These are phyloP conservation scores for Metarhizium sp. DNA, from an alignment of 2,329 filamentous ascomycete species.

Conservation along the genomic window DNA sequence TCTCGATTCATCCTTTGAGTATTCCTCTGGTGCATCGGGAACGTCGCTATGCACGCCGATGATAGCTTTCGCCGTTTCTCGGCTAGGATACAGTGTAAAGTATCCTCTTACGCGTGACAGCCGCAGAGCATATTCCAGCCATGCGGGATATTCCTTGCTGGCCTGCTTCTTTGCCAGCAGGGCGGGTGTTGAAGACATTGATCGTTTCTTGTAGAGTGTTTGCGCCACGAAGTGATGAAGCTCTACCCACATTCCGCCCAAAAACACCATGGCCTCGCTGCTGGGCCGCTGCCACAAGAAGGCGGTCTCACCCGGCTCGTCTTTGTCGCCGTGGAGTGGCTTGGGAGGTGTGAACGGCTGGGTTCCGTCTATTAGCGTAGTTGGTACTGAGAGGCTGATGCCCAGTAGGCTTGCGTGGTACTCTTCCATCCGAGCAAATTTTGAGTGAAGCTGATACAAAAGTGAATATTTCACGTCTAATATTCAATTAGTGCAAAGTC, in stretches of 20 bases:
- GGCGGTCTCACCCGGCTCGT: slow-evolving; percentile 31
- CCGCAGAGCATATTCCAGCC: slow-evolving; percentile 70
- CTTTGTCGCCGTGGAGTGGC: slow-evolving; percentile 9
- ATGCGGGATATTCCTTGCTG: slow-evolving; percentile 61
- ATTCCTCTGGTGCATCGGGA: slow-evolving; percentile 63
- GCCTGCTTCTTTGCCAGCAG: slow-evolving; percentile 46
- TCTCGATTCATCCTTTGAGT: slow-evolving; percentile 18
- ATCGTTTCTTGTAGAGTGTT: slow-evolving; percentile 39
- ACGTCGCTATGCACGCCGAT: slow-evolving; percentile 73
- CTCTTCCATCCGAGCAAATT: slow-evolving; percentile 29
- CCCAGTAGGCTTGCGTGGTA: slow-evolving; percentile 56
- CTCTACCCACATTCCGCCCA: slow-evolving; percentile 80
- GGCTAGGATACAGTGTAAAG: slow-evolving; percentile 67
- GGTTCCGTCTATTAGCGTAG: slow-evolving; percentile 51
- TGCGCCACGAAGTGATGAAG: slow-evolving; percentile 71
- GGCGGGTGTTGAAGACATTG: slow-evolving; percentile 23
- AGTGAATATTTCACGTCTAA: slow-evolving; percentile 65
- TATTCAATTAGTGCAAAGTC: slow-evolving; percentile 1
- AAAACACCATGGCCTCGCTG: slow-evolving; percentile 71
- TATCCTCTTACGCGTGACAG: slow-evolving; percentile 71
- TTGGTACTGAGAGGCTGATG: slow-evolving; percentile 69
- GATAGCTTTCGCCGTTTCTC: slow-evolving; percentile 42
- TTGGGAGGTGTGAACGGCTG: slow-evolving; percentile 40
- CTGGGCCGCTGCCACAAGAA: slow-evolving; percentile 84
- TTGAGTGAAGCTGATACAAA: slow-evolving; percentile 69